phyloP scores from a whole-genome alignment of 2,329 filamentous ascomycete species.

The Pezicula carpinea region DNA sequence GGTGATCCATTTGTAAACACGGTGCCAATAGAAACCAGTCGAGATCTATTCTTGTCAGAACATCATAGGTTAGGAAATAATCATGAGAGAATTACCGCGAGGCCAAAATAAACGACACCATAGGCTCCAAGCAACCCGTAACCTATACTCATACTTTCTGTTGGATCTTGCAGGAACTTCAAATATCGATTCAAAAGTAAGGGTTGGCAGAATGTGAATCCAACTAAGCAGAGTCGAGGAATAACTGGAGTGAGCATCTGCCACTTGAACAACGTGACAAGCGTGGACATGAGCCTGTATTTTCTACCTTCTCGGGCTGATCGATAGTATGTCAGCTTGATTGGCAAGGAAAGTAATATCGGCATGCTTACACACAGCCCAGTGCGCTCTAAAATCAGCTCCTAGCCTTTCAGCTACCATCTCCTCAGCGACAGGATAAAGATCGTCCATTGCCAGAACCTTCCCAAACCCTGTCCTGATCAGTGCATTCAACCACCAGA shows the following conservation, averaged over 20 bases:
- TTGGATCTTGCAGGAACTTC: conserved; percentile 25
- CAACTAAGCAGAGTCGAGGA: conserved; percentile 34
- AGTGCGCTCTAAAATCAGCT: conserved; percentile 21
- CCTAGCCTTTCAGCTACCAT: conserved; percentile 16
- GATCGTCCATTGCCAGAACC: conserved; percentile 20
- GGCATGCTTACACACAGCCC: neutral
- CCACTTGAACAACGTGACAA: conserved; percentile 25
- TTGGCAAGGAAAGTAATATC: neutral
- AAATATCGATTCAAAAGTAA: conserved; percentile 37
- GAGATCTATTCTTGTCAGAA: conserved; percentile 13
- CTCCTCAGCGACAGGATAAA: conserved; percentile 27
- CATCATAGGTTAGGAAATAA: neutral
- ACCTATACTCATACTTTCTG: conserved; percentile 24
- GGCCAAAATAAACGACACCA: conserved; percentile 36
- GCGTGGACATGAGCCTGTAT: conserved; percentile 1
- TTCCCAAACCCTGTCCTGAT: conserved; percentile 23
- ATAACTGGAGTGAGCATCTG: conserved; percentile 29
- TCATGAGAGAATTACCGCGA: conserved; percentile 30
- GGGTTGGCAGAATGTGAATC: conserved; percentile 41
- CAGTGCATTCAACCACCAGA: conserved; percentile 33
- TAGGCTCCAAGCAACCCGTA: conserved; percentile 38
- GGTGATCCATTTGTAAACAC: conserved; percentile 32
- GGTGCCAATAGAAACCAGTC: conserved; percentile 30
- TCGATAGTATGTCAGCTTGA: neutral
- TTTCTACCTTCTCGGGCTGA: neutral